Conservation (phyloP, 2,329 filamentous ascomycete genomes). For the Neopestalotiopsis rosae region DNA sequence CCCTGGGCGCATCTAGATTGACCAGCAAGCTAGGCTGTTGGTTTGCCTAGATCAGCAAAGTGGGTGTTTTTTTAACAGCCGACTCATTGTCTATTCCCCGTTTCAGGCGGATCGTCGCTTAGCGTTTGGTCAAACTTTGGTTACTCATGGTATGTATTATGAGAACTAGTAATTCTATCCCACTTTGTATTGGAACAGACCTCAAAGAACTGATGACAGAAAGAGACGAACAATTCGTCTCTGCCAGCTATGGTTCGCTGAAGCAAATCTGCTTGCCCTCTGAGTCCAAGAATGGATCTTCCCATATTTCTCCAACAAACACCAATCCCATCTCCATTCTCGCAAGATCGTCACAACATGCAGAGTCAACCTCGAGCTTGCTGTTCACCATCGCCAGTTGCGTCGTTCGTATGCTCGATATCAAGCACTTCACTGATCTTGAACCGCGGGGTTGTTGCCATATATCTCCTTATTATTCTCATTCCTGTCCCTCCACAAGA, state of each 20-base stretch:
- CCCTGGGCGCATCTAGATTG: constrained; percentile 8
- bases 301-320: not conserved
- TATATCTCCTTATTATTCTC: not conserved
- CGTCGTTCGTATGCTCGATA: not conserved
- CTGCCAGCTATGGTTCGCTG: not conserved
- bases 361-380: not conserved
- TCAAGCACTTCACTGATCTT: too few relatives aligned
- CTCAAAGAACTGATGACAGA: not conserved
- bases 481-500: not conserved
- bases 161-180: not conserved
- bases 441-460: too few relatives aligned
- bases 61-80: not conserved
- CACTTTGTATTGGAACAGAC: not conserved
- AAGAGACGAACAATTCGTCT: not conserved
- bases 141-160: not conserved
- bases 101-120: constrained; percentile 1
- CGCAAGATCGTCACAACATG: not conserved
- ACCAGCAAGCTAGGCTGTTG: not conserved
- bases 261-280: not conserved
- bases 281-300: not conserved
- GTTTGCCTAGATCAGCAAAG: constrained; percentile 1
- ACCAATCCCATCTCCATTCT: not conserved
- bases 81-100: constrained; percentile 5
- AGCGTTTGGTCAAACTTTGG: not conserved
- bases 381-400: not conserved